Percentiles rank a stretch among this genome's conserved stretches.
Conservation (phyloP, 2,329 filamentous ascomycete species). For the Aspergillus fijiensis region DNA sequence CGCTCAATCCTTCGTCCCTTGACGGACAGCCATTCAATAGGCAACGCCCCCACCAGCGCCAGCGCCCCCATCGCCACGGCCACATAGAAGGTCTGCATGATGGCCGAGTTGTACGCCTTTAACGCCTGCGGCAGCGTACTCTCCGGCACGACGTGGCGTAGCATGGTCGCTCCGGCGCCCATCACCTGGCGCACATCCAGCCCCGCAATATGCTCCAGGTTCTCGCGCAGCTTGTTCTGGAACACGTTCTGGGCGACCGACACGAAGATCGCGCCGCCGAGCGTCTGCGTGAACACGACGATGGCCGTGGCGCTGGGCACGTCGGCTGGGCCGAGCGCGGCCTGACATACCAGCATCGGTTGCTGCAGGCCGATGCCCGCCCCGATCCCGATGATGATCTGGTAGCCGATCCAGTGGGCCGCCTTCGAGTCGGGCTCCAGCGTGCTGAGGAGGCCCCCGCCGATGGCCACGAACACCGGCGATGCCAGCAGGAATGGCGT, state of each 20-base stretch:
- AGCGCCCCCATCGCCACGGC: slow-evolving; percentile 39
- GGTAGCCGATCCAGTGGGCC: slow-evolving; percentile 42
- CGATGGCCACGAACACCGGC: slow-evolving; percentile 33
- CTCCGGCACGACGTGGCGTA: slow-evolving; percentile 31
- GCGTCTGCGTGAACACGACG: slow-evolving; percentile 38
- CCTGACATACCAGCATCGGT: slow-evolving; percentile 37
- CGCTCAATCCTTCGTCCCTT: slow-evolving; percentile 37
- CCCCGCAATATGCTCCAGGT: slow-evolving; percentile 28
- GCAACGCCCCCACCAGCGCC: slow-evolving; percentile 33
- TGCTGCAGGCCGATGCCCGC: slow-evolving; percentile 39
- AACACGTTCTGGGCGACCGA: slow-evolving; percentile 38
- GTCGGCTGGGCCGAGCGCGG: slow-evolving; percentile 31
- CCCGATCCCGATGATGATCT: slow-evolving; percentile 38
- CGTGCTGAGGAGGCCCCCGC: slow-evolving; percentile 38
- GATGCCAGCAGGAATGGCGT: slow-evolving; percentile 41
- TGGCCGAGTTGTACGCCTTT: slow-evolving; percentile 37
- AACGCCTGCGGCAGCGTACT: slow-evolving; percentile 31
- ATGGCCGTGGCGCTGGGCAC: slow-evolving; percentile 38
- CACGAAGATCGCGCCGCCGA: slow-evolving; percentile 41
- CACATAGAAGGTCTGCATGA: slow-evolving; percentile 42
- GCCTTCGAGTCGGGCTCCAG: slow-evolving; percentile 32
- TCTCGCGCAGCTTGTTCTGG: slow-evolving; percentile 33
- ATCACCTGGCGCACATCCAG: slow-evolving; percentile 30
- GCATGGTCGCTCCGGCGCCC: slow-evolving; percentile 38
- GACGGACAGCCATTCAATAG: slow-evolving; percentile 44